Evolutionary conservation across 192 early-diverging fungal genomes (phyloP), one percentile per base, ranked within the genome.

Genomic region (Umbelopsis vinacea): DNA sequence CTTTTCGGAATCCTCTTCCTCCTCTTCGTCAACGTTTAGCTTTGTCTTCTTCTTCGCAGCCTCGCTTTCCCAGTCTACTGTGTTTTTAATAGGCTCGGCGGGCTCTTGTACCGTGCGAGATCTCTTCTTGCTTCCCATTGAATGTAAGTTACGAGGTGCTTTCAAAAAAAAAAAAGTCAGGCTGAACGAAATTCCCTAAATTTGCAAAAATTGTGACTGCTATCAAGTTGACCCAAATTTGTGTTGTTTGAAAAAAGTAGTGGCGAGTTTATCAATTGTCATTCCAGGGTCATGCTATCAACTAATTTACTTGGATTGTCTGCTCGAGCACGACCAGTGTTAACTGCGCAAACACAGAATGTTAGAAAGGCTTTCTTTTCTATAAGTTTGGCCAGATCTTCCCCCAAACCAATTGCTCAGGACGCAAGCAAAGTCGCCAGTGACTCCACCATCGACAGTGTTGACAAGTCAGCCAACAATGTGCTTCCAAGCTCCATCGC

Each of bases 81-180:
- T 63, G 29, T 63, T 63, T 37, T 63, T 63, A 14, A 35, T 11
- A 17, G 26, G 57, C 35, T 63, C 29, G 15, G 14, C 33, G 17
- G 57, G 57, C 19, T 37, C 57, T 9, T 63, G 26, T 17, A 35
- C 26, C 6, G 33, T n/a, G 12, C 57, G 57, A 19, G 57, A 63
- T 63, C 57, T 63, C 33, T 63, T 63, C 26, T 63, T 63, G 57
- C 57, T 63, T 29, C 57, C 57, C 57, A 63, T 63, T 63, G 26
- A 29, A 55, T 14, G 33, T n/a, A 26, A 11, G 40, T 43, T 43
- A 43, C 40, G 8, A 29, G 40, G 11, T 43, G 40, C 40, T 43
- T 43, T 12, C 11, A 43, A 43, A 43, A 43, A 43, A 43, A 11
- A 43, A 43, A 43, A 43, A 43, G 29, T 3, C 29, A 29, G 29